These are phyloP conservation scores for Fermentozyma sake DNA, from an alignment of 1,139 yeast species.

Conservation along the genomic window DNA sequence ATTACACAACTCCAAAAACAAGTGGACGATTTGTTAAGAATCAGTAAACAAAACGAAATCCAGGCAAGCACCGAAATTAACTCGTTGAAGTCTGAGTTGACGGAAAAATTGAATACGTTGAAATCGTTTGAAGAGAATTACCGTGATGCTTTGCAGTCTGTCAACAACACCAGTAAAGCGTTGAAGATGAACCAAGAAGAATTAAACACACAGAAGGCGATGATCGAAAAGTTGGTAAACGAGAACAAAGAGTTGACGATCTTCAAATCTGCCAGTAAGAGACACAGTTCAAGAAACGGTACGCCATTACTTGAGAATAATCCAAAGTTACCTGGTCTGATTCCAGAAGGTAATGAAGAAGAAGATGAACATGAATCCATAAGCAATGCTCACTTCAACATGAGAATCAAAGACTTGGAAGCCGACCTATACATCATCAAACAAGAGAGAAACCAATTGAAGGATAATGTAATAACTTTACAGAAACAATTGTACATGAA, in stretches of 20 bases:
- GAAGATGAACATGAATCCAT: conserved; percentile 48
- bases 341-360: conserved; percentile 14
- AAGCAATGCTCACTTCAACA: conserved; percentile 63
- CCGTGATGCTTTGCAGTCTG: conserved; percentile 65
- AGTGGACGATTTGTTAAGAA: conserved; percentile 40
- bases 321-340: conserved; percentile 6
- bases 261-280: conserved; percentile 41
- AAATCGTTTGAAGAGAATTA: conserved; percentile 52
- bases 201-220: conserved; percentile 53
- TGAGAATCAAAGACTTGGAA: conserved; percentile 76
- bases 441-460: conserved; percentile 80
- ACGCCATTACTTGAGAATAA: conserved; percentile 17
- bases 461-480: conserved; percentile 55
- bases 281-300: conserved; percentile 25
- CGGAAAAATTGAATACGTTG: conserved; percentile 26
- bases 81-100: conserved; percentile 33
- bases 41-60: conserved; percentile 36
- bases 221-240: conserved; percentile 51
- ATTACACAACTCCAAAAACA: conserved; percentile 43
- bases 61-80: conserved; percentile 27
- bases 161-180: conserved; percentile 73
- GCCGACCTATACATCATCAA: conserved; percentile 78
- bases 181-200: conserved; percentile 71
- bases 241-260: conserved; percentile 70
- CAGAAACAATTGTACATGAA: conserved; percentile 51